Percentiles rank a stretch among this genome's conserved stretches.
Evolutionary conservation across 345 rosid genomes (phyloP).

Genomic region (Lepidium africanum): DNA sequence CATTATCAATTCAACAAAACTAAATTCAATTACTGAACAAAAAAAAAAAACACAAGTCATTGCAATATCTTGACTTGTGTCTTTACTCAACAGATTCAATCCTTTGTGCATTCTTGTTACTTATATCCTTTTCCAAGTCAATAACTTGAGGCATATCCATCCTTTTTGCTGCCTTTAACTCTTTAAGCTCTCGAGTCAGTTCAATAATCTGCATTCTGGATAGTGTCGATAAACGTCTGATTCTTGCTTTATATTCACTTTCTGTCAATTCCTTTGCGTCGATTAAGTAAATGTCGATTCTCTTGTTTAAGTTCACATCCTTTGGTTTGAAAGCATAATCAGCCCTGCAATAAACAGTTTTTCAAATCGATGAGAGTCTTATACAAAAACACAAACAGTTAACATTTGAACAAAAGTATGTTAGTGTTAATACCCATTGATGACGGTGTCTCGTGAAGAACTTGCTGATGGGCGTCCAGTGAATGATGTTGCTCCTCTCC

Average conservation of each 20-base stretch:
- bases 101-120: slow-evolving; percentile 41
- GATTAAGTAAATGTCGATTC: slow-evolving; percentile 39
- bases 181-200: slow-evolving; percentile 50
- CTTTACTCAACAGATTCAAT: slow-evolving; percentile 44
- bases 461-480: slow-evolving; percentile 40
- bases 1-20: neutral
- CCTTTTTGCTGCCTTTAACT: slow-evolving; percentile 31
- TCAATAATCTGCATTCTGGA: slow-evolving; percentile 60
- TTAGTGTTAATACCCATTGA: slow-evolving; percentile 51
- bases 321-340: slow-evolving; percentile 79
- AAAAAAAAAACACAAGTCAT: neutral
- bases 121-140: slow-evolving; percentile 56
- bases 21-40: neutral
- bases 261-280: slow-evolving; percentile 46
- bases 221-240: slow-evolving; percentile 47
- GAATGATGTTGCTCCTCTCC: slow-evolving; percentile 29
- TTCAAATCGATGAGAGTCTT: neutral
- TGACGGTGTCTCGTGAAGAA: slow-evolving; percentile 31
- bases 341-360: slow-evolving; percentile 42
- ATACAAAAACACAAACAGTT: neutral
- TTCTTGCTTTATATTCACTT: slow-evolving; percentile 59
- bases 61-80: neutral
- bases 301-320: slow-evolving; percentile 50
- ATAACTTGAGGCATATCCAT: slow-evolving; percentile 32
- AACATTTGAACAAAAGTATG: neutral